phyloP scores from a whole-genome alignment of 345 rosid genomes.

The Cardiospermum halicacabum region DNA sequence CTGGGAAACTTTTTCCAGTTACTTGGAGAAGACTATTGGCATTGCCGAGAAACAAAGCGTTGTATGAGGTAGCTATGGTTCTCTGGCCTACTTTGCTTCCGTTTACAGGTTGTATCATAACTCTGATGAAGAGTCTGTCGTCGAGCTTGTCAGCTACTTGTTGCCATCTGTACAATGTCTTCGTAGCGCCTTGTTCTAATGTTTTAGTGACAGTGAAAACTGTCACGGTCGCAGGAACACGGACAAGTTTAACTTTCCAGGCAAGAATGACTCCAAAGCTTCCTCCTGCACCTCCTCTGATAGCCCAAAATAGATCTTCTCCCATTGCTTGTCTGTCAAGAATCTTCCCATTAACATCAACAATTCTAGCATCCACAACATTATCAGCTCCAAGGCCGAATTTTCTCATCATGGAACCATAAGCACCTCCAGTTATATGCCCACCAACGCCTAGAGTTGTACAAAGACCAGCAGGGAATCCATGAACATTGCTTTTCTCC shows the following conservation, averaged over 20 bases:
- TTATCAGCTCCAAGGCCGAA: constrained; percentile 22
- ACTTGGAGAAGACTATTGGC: constrained; percentile 7
- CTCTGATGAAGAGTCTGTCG: constrained; percentile 6
- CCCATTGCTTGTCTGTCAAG: constrained; percentile 20
- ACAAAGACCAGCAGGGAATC: constrained; percentile 32
- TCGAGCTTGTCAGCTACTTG: constrained; percentile 8
- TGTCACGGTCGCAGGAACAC: constrained; percentile 16
- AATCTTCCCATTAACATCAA: constrained; percentile 15
- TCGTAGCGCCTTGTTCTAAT: constrained; percentile 14
- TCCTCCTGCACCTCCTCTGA: constrained; percentile 23
- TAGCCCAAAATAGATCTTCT: constrained; percentile 27
- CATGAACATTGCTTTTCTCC: constrained; percentile 21
- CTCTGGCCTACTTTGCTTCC: not conserved
- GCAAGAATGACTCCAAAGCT: constrained; percentile 20
- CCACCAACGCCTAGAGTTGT: constrained; percentile 29
- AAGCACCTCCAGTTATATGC: constrained; percentile 21
- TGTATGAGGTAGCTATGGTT: constrained; percentile 15
- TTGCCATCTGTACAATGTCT: constrained; percentile 15
- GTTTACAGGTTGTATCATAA: not conserved
- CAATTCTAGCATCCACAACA: constrained; percentile 20
- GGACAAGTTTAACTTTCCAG: constrained; percentile 21
- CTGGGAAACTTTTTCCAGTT: constrained; percentile 24
- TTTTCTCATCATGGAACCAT: constrained; percentile 25
- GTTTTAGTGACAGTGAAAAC: constrained; percentile 17
- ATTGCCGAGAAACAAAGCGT: constrained; percentile 9